Base-by-base conservation (phyloP, 2,329 filamentous ascomycete species). In the Monosporascus sp. region DNA sequence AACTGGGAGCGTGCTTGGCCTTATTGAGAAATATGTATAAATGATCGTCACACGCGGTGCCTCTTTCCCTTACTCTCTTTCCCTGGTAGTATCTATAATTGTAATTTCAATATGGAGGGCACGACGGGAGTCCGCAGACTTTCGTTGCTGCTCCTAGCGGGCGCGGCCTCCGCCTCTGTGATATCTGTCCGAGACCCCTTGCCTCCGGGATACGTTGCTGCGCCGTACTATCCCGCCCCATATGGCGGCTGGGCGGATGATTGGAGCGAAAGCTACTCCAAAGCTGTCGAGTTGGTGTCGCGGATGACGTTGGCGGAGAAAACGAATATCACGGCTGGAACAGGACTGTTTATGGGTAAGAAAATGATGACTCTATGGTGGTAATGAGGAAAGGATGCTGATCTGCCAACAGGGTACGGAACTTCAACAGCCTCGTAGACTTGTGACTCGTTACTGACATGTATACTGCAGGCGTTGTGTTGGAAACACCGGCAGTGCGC, bases 231-330 rank as follows among this genome's bases (percentile, higher is more conserved):
- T 65, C 88, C 88, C 20, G 75, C 86, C 8, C 88, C 87, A 0
- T 80, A 83, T 49, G 87, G 87, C 48, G 89, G 88, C 39, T 91
- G 88, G 84, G 72, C 79, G 0, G 70, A 78, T 6, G 80, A 81
- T 53, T 93, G 89, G 89, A 73, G 74, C 22, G 80, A 80, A 18
- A 86, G 86, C 60, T 93, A 91, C 64, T 72, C 72, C 50, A 90
- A 88, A 62, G 89, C 89, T 1, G 77, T 83, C 53, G 69, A 74
- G 3, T 68, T 92, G 15, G 88, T 93, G 17, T 80, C 82, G 50
- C 80, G 83, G 47, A 89, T 93, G 88, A 92, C 88, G 0, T 70
- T 93, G 52, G 88, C 87, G 2, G 89, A 92, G 67, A 93, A 92
- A 72, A 85, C 86, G 3, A 92, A 91, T 64, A 77, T 91, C 49